Evolutionary conservation across 2,329 filamentous ascomycete species (phyloP).

Genomic region (Keithomyces neogunnii): DNA sequence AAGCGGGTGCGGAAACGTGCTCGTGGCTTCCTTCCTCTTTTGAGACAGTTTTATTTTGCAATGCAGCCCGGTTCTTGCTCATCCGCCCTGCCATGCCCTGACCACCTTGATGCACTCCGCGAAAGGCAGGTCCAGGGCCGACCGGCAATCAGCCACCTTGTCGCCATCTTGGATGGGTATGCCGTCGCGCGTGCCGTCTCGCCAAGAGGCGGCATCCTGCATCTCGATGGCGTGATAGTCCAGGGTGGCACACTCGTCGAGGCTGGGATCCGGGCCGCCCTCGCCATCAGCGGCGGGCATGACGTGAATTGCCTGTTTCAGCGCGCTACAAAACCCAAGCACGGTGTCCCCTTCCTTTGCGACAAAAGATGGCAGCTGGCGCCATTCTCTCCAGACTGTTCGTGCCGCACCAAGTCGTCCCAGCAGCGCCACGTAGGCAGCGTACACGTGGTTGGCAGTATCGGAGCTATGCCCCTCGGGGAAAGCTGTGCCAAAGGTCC

Average conservation of each 20-base stretch:
- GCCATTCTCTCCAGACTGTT: conserved; percentile 24
- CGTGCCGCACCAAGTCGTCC: conserved; percentile 22
- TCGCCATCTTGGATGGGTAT: neutral
- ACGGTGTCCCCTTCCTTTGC: conserved; percentile 2
- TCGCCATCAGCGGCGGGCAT: conserved; percentile 4
- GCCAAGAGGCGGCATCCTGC: conserved; percentile 5
- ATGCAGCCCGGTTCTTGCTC: neutral
- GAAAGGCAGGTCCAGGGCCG: conserved; percentile 6
- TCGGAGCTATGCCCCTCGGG: conserved; percentile 4
- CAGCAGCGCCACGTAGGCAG: conserved; percentile 19
- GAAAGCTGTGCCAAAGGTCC: conserved; percentile 12
- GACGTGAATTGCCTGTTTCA: conserved; percentile 5
- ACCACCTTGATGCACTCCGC: conserved; percentile 2
- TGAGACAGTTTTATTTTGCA: neutral
- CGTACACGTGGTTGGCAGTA: conserved; percentile 11
- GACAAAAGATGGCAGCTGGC: conserved; percentile 3
- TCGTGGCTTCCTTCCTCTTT: neutral
- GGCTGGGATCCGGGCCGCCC: neutral
- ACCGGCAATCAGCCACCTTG: neutral
- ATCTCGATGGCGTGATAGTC: conserved; percentile 13
- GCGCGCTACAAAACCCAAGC: conserved; percentile 6
- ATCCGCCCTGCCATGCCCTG: neutral
- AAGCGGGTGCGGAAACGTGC: too few relatives aligned
- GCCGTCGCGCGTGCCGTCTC: neutral
- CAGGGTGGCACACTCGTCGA: conserved; percentile 11